Conservation (phyloP, 2,329 filamentous ascomycete species). For the Colletotrichum spaethianum region DNA sequence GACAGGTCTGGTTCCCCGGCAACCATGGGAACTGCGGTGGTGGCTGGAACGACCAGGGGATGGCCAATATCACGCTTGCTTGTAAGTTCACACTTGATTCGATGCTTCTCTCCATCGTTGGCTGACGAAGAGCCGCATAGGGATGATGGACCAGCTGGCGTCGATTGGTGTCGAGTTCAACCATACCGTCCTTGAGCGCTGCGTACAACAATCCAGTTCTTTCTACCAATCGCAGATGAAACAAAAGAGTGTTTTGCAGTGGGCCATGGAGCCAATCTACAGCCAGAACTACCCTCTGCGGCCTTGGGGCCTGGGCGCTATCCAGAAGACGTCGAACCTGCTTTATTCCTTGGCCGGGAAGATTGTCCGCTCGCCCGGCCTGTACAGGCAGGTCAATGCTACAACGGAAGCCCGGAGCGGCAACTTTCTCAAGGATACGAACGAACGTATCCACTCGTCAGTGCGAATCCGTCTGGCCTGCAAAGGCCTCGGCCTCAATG, state of each 20-base stretch:
- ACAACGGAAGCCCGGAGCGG: slow-evolving; percentile 53
- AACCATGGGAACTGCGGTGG: slow-evolving; percentile 80
- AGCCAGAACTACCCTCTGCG: slow-evolving; percentile 62
- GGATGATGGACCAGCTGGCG: slow-evolving; percentile 71
- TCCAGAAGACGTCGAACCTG: slow-evolving; percentile 55
- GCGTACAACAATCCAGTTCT: slow-evolving; percentile 49
- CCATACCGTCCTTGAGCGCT: slow-evolving; percentile 56
- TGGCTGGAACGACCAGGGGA: slow-evolving; percentile 70
- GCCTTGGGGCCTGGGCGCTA: slow-evolving; percentile 63
- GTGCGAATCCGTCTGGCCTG: slow-evolving; percentile 68
- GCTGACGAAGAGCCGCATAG: slow-evolving; percentile 45
- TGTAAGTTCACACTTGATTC: slow-evolving; percentile 48
- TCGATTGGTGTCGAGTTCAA: slow-evolving; percentile 67
- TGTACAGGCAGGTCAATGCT: slow-evolving; percentile 62
- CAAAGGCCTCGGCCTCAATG: slow-evolving; percentile 64
- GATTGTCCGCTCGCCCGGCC: slow-evolving; percentile 61
- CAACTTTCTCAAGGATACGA: slow-evolving; percentile 64
- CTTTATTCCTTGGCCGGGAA: slow-evolving; percentile 62
- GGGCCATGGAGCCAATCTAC: slow-evolving; percentile 66
- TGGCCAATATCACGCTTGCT: slow-evolving; percentile 55
- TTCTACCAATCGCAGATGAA: slow-evolving; percentile 48
- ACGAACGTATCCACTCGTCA: slow-evolving; percentile 69
- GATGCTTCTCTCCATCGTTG: neutral
- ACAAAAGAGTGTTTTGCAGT: slow-evolving; percentile 44
- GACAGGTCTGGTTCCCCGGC: slow-evolving; percentile 78